phyloP scores from a whole-genome alignment of 306 rosid genomes.

The Trifolium pratense region DNA sequence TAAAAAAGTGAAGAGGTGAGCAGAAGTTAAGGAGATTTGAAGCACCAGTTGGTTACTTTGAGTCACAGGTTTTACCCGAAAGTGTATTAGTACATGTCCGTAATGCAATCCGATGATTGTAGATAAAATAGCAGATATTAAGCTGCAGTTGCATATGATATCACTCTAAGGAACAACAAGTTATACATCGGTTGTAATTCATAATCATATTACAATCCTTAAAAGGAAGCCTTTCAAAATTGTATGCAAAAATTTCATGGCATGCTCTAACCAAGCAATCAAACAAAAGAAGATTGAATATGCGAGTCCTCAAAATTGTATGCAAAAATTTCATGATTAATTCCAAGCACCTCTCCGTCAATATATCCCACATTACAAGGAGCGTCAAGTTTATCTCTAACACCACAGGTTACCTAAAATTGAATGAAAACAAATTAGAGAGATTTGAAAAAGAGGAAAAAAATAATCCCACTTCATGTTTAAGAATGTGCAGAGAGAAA shows the following conservation, averaged over 20 bases:
- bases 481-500: neutral
- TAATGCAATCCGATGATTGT: slow-evolving; percentile 83
- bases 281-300: no score
- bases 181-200: slow-evolving; percentile 8
- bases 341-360: slow-evolving; percentile 82
- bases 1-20: slow-evolving; percentile 26
- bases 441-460: neutral
- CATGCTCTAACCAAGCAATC: no score
- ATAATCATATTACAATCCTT: slow-evolving; percentile 4
- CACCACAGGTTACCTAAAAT: slow-evolving; percentile 73
- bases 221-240: neutral
- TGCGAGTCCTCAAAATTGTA: no score
- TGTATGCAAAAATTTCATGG: neutral
- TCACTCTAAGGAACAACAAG: slow-evolving; percentile 15
- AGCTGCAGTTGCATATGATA: slow-evolving; percentile 63
- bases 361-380: slow-evolving; percentile 94
- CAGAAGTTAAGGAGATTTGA: slow-evolving; percentile 3
- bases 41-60: slow-evolving; percentile 6
- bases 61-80: slow-evolving; percentile 61
- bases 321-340: slow-evolving; percentile 71
- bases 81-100: slow-evolving; percentile 78
- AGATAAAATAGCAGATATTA: slow-evolving; percentile 83
- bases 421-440: slow-evolving; percentile 28
- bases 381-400: slow-evolving; percentile 82
- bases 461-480: slow-evolving; percentile 12